Conservation (phyloP, 768 basidiomycete species). For the Suillus ampliporus region DNA sequence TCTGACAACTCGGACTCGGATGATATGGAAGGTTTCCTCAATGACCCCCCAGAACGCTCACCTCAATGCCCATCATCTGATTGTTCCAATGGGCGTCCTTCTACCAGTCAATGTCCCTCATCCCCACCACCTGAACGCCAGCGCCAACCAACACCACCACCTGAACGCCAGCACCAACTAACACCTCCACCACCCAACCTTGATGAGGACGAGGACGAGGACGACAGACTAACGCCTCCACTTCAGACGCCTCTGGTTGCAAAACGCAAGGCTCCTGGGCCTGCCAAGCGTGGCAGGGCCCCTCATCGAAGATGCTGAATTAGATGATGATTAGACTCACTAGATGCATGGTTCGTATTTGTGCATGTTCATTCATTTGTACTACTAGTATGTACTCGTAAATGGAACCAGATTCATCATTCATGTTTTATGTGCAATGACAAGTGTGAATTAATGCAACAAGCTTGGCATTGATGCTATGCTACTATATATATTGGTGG, state of each 20-base stretch:
- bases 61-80: not conserved
- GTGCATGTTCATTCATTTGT: not conserved
- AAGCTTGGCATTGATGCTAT: not conserved
- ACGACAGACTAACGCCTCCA: not conserved
- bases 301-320: not conserved
- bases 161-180: no score
- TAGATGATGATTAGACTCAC: no score
- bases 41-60: not conserved
- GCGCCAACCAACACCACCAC: not conserved
- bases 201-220: not conserved
- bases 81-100: not conserved
- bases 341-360: not conserved
- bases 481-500: no score
- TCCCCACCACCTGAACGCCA: not conserved
- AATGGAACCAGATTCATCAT: not conserved
- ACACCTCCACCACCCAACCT: no score
- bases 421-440: not conserved
- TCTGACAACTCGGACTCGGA: not conserved
- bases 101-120: not conserved
- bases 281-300: not conserved
- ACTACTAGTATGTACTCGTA: not conserved
- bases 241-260: not conserved
- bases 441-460: constrained; percentile 1
- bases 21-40: not conserved
- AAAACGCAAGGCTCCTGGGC: not conserved